Conservation (phyloP, 441 rosid genomes). For the Jatropha podagrica region DNA sequence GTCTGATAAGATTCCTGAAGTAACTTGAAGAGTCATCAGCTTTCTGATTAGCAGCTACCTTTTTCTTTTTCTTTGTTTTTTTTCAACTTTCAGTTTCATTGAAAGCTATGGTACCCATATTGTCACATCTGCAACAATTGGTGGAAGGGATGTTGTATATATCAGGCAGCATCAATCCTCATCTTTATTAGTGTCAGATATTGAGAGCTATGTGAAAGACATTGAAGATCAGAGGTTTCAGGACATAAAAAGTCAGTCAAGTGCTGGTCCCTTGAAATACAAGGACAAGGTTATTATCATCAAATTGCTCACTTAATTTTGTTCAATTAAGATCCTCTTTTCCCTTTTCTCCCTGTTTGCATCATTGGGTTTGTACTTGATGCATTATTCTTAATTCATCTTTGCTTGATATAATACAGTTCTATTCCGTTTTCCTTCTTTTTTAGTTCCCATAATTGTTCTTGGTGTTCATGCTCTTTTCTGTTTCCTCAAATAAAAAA, state of each 20-base stretch:
- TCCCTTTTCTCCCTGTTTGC: not conserved
- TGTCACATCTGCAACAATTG: conserved; percentile 64
- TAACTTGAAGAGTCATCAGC: conserved; percentile 18
- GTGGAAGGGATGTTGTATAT: conserved; percentile 70
- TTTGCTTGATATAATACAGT: not conserved
- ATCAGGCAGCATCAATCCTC: conserved; percentile 68
- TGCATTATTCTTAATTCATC: not conserved
- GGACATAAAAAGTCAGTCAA: conserved; percentile 37
- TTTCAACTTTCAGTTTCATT: conserved; percentile 50
- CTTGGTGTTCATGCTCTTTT: not conserved
- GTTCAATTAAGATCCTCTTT: not conserved
- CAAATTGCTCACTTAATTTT: conserved; percentile 12
- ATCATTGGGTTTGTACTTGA: not conserved
- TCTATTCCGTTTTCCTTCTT: not conserved
- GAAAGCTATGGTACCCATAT: conserved; percentile 71
- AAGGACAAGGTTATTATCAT: conserved; percentile 67
- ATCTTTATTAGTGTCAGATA: conserved; percentile 45
- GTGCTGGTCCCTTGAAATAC: conserved; percentile 47
- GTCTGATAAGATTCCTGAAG: not conserved
- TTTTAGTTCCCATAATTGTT: not conserved
- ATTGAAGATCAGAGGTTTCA: conserved; percentile 62
- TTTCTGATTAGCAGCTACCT: conserved; percentile 19
- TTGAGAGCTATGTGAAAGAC: conserved; percentile 60
- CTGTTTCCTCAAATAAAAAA: not conserved
- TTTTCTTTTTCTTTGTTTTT: conserved; percentile 5